Percentiles rank a stretch among this genome's conserved stretches.
phyloP scores from a whole-genome alignment of 495 filamentous ascomycete genomes.

The Xylaria telfairii region DNA sequence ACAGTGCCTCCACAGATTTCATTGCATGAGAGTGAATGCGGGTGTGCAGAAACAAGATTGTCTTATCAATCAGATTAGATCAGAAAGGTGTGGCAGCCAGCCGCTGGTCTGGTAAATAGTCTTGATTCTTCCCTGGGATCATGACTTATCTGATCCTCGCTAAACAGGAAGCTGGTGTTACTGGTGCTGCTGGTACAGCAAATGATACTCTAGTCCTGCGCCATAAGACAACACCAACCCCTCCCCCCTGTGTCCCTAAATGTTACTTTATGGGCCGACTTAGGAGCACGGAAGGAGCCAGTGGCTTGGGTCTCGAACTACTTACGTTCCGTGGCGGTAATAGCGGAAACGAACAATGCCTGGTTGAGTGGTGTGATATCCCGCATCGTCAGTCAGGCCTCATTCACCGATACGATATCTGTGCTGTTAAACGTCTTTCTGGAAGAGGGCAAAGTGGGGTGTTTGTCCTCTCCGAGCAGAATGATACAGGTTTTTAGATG shows the following conservation, averaged over 20 bases:
- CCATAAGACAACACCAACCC: constrained; percentile 6
- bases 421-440: neutral
- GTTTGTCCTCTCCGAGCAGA: neutral
- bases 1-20: neutral
- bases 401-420: neutral
- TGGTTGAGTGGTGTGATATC: constrained; percentile 12
- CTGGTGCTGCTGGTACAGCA: neutral
- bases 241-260: neutral
- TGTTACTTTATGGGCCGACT: constrained; percentile 4
- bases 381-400: neutral
- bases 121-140: neutral
- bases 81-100: constrained; percentile 6
- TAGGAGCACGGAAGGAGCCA: neutral
- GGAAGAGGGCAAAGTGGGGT: neutral
- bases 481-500: neutral
- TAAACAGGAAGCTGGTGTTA: constrained; percentile 7
- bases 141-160: constrained; percentile 20
- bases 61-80: constrained; percentile 30
- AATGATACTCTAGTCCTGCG: constrained; percentile 3
- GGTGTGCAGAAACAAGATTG: neutral
- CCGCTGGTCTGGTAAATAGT: constrained; percentile 7
- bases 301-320: constrained; percentile 4
- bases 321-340: neutral
- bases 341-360: constrained; percentile 5
- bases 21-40: neutral